Evolutionary conservation across 805 yeast species (phyloP).

Genomic region (Candida odintsovae): DNA sequence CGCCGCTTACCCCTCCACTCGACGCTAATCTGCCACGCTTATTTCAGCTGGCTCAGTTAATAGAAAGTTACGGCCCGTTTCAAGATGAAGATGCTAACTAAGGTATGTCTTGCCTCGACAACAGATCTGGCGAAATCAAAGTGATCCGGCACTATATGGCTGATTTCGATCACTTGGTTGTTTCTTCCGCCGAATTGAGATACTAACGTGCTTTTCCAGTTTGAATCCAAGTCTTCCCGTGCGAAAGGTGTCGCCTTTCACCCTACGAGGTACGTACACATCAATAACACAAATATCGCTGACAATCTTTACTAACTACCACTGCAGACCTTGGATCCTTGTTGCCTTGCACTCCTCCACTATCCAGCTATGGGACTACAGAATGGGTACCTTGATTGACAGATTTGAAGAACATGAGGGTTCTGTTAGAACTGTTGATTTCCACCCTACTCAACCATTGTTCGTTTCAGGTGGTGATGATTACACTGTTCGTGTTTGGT

Average conservation of each 20-base stretch:
- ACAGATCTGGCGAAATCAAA: not conserved
- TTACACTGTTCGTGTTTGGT: slow-evolving; percentile 93
- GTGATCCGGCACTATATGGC: not conserved
- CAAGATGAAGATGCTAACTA: slow-evolving; percentile 81
- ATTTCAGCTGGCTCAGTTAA: not conserved
- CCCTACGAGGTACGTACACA: slow-evolving; percentile 54
- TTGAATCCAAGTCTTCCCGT: slow-evolving; percentile 95
- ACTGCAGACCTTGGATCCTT: slow-evolving; percentile 81
- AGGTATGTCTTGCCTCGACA: slow-evolving; percentile 36
- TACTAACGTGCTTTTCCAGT: slow-evolving; percentile 37
- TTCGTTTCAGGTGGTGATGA: slow-evolving; percentile 98
- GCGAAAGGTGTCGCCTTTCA: slow-evolving; percentile 98
- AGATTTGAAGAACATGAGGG: slow-evolving; percentile 98
- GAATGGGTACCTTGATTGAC: slow-evolving; percentile 97
- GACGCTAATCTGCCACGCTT: not conserved
- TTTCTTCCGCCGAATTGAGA: not conserved
- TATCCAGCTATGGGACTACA: slow-evolving; percentile 98
- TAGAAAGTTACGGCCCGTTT: slow-evolving; percentile 2
- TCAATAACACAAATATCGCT: not conserved
- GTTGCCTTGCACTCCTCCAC: slow-evolving; percentile 96
- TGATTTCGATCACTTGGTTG: not conserved
- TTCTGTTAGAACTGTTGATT: slow-evolving; percentile 91
- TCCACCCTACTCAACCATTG: slow-evolving; percentile 97
- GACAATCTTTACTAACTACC: slow-evolving; percentile 11
- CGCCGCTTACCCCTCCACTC: not conserved